Evolutionary conservation across 306 rosid species (phyloP).

Genomic region (Acacia acuminata): DNA sequence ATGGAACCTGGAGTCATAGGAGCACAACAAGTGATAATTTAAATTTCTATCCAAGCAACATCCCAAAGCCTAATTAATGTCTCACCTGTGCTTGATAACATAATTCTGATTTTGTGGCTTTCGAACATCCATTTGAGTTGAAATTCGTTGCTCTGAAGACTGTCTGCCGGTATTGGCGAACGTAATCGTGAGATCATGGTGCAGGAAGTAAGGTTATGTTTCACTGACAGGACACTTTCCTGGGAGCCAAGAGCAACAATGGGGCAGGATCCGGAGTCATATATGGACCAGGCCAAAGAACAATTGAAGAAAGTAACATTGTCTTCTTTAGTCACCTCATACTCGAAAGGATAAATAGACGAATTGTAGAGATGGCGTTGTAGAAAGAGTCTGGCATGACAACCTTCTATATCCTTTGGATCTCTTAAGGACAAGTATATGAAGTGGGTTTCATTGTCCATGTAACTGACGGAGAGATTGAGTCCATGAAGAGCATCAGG

Average conservation of each 20-base stretch:
- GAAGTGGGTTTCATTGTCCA: not conserved
- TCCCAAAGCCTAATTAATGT: not conserved
- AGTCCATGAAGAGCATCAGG: not conserved
- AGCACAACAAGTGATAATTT: not conserved
- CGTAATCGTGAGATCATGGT: not conserved
- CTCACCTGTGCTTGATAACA: not conserved
- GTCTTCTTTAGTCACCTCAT: fast-evolving
- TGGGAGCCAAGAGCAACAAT: not conserved
- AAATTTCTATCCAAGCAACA: not conserved
- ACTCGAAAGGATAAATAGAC: not conserved
- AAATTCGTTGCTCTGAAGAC: fast-evolving
- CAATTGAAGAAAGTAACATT: slow-evolving; percentile 31
- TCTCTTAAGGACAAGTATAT: fast-evolving
- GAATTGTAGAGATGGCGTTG: not conserved
- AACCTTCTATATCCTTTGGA: not conserved
- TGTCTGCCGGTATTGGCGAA: not conserved
- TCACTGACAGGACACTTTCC: not conserved
- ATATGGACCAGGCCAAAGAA: not conserved
- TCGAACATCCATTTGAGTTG: not conserved
- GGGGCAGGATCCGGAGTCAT: not conserved
- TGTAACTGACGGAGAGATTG: not conserved
- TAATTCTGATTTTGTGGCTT: not conserved
- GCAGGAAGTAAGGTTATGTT: not conserved
- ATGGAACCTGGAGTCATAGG: not conserved
- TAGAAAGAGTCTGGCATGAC: not conserved